Conservation (phyloP, 2,329 filamentous ascomycete species). For the Claviceps spartinae region DNA sequence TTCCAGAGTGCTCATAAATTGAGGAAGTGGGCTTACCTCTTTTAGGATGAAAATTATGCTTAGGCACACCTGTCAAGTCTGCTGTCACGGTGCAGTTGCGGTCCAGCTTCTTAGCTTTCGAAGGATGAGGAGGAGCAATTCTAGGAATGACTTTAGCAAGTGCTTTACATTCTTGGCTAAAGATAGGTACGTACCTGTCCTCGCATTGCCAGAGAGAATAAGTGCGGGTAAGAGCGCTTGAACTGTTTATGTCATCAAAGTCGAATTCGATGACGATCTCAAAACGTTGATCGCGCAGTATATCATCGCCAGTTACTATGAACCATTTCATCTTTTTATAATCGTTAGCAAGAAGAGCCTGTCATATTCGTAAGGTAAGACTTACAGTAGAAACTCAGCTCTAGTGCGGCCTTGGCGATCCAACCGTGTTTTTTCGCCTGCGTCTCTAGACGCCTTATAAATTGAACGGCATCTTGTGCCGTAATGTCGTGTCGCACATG, state of each 20-base stretch:
- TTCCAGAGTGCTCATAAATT: neutral
- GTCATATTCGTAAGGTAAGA: no score
- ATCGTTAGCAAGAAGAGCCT: neutral
- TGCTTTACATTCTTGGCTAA: no score
- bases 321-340: constrained; percentile 1
- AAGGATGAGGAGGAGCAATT: neutral
- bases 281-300: neutral
- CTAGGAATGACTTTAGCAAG: neutral
- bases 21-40: neutral
- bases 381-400: neutral
- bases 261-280: fast-evolving
- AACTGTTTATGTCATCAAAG: neutral
- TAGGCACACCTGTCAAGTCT: neutral
- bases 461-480: fast-evolving
- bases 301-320: neutral
- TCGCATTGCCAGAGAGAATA: no score
- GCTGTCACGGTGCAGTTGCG: neutral
- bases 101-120: neutral
- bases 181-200: no score
- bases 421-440: neutral
- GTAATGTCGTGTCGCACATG: neutral
- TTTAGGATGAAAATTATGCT: neutral
- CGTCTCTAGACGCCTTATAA: neutral
- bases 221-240: no score
- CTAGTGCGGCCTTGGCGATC: neutral